phyloP scores from a whole-genome alignment of 495 filamentous ascomycete species.

The Penicillium herquei region DNA sequence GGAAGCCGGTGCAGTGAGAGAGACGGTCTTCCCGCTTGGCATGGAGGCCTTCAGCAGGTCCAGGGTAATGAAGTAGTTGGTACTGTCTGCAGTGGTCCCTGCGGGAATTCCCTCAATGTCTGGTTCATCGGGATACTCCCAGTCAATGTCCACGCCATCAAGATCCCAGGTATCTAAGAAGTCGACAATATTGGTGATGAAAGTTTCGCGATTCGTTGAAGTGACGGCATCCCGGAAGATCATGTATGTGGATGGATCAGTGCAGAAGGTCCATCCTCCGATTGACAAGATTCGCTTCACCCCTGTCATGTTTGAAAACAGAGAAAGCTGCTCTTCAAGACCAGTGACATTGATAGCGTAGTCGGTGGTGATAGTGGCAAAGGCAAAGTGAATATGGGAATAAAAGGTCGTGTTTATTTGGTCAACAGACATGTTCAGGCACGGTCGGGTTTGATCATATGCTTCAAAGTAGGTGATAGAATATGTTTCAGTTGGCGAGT shows the following conservation, averaged over 20 bases:
- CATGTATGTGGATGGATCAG: conserved; percentile 27
- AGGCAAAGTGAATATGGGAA: conserved; percentile 46
- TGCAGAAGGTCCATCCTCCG: conserved; percentile 49
- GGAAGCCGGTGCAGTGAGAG: conserved; percentile 25
- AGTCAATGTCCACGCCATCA: conserved; percentile 43
- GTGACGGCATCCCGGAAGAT: conserved; percentile 40
- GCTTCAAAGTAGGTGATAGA: not conserved
- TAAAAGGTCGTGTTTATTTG: conserved; percentile 26
- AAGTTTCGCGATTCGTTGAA: conserved; percentile 30
- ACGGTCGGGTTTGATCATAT: conserved; percentile 10
- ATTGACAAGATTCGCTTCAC: conserved; percentile 42
- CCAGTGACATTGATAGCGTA: conserved; percentile 29
- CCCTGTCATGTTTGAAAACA: too few species aligned
- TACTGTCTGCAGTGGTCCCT: not conserved
- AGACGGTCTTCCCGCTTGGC: conserved; percentile 6
- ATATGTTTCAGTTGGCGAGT: not conserved
- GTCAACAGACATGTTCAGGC: conserved; percentile 17
- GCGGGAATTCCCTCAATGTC: not conserved
- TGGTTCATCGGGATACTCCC: conserved; percentile 36
- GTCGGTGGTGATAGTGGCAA: conserved; percentile 33
- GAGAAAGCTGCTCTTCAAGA: conserved; percentile 6
- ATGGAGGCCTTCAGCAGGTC: not conserved
- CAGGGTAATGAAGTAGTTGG: not conserved
- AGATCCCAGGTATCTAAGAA: conserved; percentile 34
- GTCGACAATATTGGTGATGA: conserved; percentile 33